Conservation (phyloP, 2,329 filamentous ascomycete species). For the Botryotinia calthae region DNA sequence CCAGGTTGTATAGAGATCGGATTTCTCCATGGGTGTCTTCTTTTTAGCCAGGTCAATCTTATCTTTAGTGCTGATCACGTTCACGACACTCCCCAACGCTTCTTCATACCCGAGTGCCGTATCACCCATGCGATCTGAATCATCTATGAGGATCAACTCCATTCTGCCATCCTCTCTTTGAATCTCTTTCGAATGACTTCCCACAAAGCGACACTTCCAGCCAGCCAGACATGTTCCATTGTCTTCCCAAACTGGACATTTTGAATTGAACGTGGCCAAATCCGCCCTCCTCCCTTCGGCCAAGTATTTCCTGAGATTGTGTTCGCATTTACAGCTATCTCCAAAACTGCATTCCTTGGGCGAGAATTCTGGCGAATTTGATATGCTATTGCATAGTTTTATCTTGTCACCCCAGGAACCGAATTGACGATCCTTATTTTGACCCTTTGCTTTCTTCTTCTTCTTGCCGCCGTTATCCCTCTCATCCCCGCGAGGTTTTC, state of each 20-base stretch:
- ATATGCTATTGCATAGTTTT: slow-evolving; percentile 73
- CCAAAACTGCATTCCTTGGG: slow-evolving; percentile 74
- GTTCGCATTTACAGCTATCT: slow-evolving; percentile 75
- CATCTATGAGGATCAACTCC: slow-evolving; percentile 70
- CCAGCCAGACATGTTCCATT: slow-evolving; percentile 77
- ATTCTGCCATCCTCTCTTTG: slow-evolving; percentile 75
- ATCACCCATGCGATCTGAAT: slow-evolving; percentile 33
- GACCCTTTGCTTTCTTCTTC: slow-evolving; percentile 64
- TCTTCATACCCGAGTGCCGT: slow-evolving; percentile 41
- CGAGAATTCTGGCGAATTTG: slow-evolving; percentile 71
- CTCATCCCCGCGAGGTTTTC: slow-evolving; percentile 43
- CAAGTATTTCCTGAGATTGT: slow-evolving; percentile 84
- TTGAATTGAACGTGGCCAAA: slow-evolving; percentile 69
- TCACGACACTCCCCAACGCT: slow-evolving; percentile 65
- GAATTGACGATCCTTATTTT: slow-evolving; percentile 82
- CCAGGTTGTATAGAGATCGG: slow-evolving; percentile 77
- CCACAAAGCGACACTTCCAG: slow-evolving; percentile 92
- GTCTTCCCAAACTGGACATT: slow-evolving; percentile 77
- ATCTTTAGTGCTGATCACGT: slow-evolving; percentile 65
- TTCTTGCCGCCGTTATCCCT: slow-evolving; percentile 43
- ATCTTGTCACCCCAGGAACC: slow-evolving; percentile 76
- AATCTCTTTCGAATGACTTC: slow-evolving; percentile 80
- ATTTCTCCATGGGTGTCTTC: slow-evolving; percentile 65
- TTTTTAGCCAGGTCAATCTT: slow-evolving; percentile 76
- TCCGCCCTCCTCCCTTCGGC: slow-evolving; percentile 78